These are phyloP conservation scores for Ceriops decandra DNA, from an alignment of 345 rosid genomes.

Conservation along the genomic window DNA sequence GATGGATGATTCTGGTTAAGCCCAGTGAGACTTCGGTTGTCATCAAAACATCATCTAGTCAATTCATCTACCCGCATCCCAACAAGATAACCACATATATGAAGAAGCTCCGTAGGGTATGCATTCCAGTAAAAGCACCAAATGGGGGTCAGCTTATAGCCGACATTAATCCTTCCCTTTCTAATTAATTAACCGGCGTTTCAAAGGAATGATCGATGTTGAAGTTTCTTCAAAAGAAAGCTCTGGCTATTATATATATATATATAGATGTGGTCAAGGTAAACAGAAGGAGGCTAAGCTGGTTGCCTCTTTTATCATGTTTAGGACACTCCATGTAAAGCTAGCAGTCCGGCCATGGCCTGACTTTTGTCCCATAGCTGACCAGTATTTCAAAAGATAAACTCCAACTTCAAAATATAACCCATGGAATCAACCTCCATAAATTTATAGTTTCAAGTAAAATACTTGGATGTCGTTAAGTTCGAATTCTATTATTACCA, in stretches of 20 bases:
- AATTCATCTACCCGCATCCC: too few relatives aligned
- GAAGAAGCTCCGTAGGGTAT: too few relatives aligned
- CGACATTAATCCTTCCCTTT: slow-evolving; percentile 10
- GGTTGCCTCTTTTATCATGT: background rate
- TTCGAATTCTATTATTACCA: too few relatives aligned
- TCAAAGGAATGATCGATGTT: background rate
- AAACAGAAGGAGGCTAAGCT: background rate
- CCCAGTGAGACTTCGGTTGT: background rate
- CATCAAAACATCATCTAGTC: background rate
- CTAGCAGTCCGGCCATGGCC: background rate
- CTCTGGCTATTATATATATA: background rate
- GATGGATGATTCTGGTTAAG: background rate
- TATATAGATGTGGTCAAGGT: background rate
- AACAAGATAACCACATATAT: too few relatives aligned
- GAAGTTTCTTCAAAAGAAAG: slow-evolving; percentile 7
- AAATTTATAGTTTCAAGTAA: too few relatives aligned
- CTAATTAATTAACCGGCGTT: background rate
- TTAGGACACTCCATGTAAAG: background rate
- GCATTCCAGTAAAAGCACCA: too few relatives aligned
- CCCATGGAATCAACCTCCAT: too few relatives aligned
- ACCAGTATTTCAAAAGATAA: too few relatives aligned
- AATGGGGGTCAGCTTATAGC: slow-evolving; percentile 16
- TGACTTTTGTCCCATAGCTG: too few relatives aligned
- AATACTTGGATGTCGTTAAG: too few relatives aligned
- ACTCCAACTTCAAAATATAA: too few relatives aligned